A percentile compares a stretch with the other conserved stretches of the same genome.
These are phyloP conservation scores for Diplogelasinospora grovesii DNA, from an alignment of 495 filamentous ascomycete genomes.

Conservation along the genomic window DNA sequence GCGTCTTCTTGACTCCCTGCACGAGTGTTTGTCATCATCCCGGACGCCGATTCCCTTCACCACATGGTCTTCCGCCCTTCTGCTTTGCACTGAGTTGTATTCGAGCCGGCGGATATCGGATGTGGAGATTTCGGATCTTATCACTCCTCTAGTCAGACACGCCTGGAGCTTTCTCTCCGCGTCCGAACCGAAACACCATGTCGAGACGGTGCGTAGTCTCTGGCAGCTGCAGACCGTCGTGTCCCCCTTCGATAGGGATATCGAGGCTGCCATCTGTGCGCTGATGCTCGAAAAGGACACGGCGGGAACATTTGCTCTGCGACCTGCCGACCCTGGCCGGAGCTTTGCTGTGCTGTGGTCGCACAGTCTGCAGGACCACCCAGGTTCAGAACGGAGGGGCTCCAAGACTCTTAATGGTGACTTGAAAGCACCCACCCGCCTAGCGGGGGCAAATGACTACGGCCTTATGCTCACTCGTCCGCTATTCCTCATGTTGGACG, in stretches of 20 bases:
- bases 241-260: slow-evolving; percentile 42
- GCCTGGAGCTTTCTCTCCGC: slow-evolving; percentile 78
- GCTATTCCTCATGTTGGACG: slow-evolving; percentile 75
- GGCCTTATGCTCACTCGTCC: slow-evolving; percentile 75
- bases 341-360: slow-evolving; percentile 73
- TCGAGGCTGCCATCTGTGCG: slow-evolving; percentile 75
- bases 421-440: slow-evolving; percentile 36
- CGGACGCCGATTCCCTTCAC: slow-evolving; percentile 33
- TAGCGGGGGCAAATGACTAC: slow-evolving; percentile 46
- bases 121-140: slow-evolving; percentile 55
- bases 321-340: slow-evolving; percentile 49
- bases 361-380: slow-evolving; percentile 62
- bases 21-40: slow-evolving; percentile 30
- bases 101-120: slow-evolving; percentile 49
- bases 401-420: slow-evolving; percentile 47
- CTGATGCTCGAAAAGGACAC: slow-evolving; percentile 56
- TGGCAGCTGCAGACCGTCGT: slow-evolving; percentile 72
- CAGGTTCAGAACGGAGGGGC: slow-evolving; percentile 36
- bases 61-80: slow-evolving; percentile 54
- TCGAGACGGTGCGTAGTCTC: slow-evolving; percentile 79
- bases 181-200: slow-evolving; percentile 79
- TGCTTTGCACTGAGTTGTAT: slow-evolving; percentile 56
- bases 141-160: slow-evolving; percentile 58
- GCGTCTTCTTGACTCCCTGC: slow-evolving; percentile 52
- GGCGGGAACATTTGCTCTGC: slow-evolving; percentile 44